Evolutionary conservation across 306 rosid genomes (phyloP), one percentile per base, ranked within the genome.

Genomic region (Elaeagnus macrophylla): DNA sequence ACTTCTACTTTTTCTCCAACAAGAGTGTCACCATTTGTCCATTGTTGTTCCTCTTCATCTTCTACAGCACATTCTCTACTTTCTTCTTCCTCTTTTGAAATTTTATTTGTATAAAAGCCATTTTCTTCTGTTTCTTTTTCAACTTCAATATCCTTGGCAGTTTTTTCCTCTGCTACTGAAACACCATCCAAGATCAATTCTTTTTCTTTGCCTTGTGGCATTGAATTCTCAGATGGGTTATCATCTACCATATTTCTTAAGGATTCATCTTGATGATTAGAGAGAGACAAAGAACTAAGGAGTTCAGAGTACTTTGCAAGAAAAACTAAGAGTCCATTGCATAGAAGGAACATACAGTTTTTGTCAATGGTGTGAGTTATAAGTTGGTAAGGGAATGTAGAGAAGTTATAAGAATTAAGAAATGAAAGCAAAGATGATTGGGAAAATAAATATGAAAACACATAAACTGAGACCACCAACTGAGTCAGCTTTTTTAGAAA

Each of bases 341-440:
- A 87, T 12, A 83, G 16, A 38, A 84, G 82, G 57, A 88, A 88
- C 78, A 88, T 73, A 74, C 77, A 81, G 67, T 79, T 88, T 17
- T 83, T 79, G 52, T 88, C 75, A 8, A 84, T 66, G 32, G 72
- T 70, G 69, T 63, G 89, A 40, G 76, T 67, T 73, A 79, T 56
- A 45, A 79, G 44, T 51, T 80, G 68, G 55, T 81, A 67, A 52
- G 76, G 74, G 46, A 58, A 76, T 18, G 85, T 72, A 58, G 75
- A 77, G 67, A 81, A 69, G 68, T 37, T 82, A 65, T 71, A 78
- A 37, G 83, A 75, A 47, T 81, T 62, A 18, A 85, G 75, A 37
- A 67, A 66, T 12, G 59, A 51, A 59, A 71, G 70, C 54, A 71
- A 25, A 25, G 32, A 25, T 25, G 32, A 25, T 25, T 25, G 32